Percentiles rank a stretch among this genome's conserved stretches.
Conservation (phyloP, 129 eudicot genomes). For the Scalesia atractyloides region DNA sequence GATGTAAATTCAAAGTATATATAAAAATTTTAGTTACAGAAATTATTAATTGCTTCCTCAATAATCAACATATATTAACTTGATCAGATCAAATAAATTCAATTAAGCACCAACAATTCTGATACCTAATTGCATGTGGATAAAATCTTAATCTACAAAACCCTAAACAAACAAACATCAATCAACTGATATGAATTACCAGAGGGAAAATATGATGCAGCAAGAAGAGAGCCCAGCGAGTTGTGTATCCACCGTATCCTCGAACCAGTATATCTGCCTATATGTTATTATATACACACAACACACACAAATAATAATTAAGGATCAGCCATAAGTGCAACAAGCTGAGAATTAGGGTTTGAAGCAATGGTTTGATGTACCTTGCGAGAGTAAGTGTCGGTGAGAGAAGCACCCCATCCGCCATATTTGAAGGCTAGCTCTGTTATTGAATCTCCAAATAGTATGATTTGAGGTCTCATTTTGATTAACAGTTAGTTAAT, state of each 20-base stretch:
- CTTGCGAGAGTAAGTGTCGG: conserved; percentile 80
- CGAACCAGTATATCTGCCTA: conserved; percentile 85
- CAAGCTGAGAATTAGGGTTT: not conserved
- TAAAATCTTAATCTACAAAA: not conserved
- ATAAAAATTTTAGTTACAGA: too few species aligned
- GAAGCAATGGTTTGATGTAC: conserved; percentile 27
- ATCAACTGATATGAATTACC: conserved; percentile 37
- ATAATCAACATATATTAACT: too few species aligned
- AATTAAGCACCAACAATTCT: not conserved
- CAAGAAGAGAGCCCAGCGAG: conserved; percentile 89
- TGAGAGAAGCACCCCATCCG: conserved; percentile 88
- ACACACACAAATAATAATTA: not conserved
- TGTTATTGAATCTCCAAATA: conserved; percentile 89
- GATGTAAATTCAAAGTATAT: too few species aligned
- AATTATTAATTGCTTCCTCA: too few species aligned
- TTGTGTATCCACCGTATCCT: conserved; percentile 89
- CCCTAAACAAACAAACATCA: not conserved
- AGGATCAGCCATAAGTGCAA: not conserved
- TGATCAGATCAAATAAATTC: too few species aligned
- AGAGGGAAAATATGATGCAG: conserved; percentile 73
- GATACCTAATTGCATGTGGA: conserved; percentile 1
- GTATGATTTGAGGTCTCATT: conserved; percentile 69
- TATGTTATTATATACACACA: not conserved
- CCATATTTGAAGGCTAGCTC: conserved; percentile 70
- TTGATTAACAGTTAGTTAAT: not conserved